Evolutionary conservation across 192 early-diverging fungal species (phyloP).

Genomic region (Diversispora epigaea): DNA sequence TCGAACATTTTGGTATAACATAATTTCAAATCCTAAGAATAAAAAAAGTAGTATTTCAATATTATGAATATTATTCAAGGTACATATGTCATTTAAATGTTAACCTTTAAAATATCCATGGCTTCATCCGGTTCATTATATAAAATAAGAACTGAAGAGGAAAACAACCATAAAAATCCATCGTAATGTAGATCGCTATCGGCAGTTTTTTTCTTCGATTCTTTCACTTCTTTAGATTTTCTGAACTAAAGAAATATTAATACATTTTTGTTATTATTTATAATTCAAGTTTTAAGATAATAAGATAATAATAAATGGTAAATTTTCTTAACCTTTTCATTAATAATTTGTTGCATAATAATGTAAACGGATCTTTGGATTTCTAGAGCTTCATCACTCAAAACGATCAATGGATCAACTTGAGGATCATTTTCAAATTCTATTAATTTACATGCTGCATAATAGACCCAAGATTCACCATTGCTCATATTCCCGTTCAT

Average conservation of each 20-base stretch:
- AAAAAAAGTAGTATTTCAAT: too few relatives aligned
- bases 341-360: slow-evolving; percentile 42
- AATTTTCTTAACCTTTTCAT: background rate
- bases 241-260: background rate
- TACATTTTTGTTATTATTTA: too few relatives aligned
- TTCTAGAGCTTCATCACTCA: slow-evolving; percentile 42
- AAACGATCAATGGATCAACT: slow-evolving; percentile 36
- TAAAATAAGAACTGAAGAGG: slow-evolving; percentile 63
- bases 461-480: slow-evolving; percentile 61
- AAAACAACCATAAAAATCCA: slow-evolving; percentile 73
- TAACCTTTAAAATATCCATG: slow-evolving; percentile 7
- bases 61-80: background rate
- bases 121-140: slow-evolving; percentile 66
- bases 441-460: slow-evolving; percentile 51
- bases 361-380: slow-evolving; percentile 45
- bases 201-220: slow-evolving; percentile 13
- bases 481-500: slow-evolving; percentile 56
- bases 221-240: background rate
- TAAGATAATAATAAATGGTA: too few relatives aligned
- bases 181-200: slow-evolving; percentile 55
- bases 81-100: background rate
- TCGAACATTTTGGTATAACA: slow-evolving; percentile 71
- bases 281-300: too few relatives aligned
- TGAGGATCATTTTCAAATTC: slow-evolving; percentile 42
- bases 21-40: slow-evolving; percentile 61